Conservation (phyloP, 106 monocot species). For the Dendrobium officinale region DNA sequence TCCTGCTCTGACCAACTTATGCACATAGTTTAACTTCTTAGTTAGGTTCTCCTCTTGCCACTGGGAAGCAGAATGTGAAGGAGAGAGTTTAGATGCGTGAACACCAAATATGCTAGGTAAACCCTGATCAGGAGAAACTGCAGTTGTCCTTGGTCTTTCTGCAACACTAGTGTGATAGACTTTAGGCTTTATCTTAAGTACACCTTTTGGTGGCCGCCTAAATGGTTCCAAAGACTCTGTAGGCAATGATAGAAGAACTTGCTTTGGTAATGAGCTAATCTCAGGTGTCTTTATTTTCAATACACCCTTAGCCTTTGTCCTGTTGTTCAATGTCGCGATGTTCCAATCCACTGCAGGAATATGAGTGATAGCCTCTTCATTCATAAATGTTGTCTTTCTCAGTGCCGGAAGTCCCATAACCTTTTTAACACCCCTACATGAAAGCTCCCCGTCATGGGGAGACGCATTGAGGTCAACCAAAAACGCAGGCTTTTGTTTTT, state of each 20-base stretch:
- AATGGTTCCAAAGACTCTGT: constrained; percentile 16
- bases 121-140: constrained; percentile 12
- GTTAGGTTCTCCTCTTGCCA: constrained; percentile 16
- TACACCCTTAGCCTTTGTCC: constrained; percentile 50
- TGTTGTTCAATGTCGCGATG: constrained; percentile 1
- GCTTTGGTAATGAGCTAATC: constrained; percentile 19
- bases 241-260: constrained; percentile 15
- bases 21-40: constrained; percentile 10
- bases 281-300: constrained; percentile 42
- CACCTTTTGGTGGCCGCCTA: constrained; percentile 56
- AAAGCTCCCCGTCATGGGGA: constrained; percentile 49
- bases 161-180: background rate
- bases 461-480: constrained; percentile 75
- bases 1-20: background rate
- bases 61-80: constrained; percentile 11
- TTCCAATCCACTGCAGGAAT: constrained; percentile 6
- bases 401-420: constrained; percentile 13
- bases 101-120: constrained; percentile 9
- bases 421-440: constrained; percentile 18
- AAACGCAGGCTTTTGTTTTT: constrained; percentile 33
- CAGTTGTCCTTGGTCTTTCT: constrained; percentile 3
- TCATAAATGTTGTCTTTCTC: constrained; percentile 30
- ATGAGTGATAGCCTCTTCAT: constrained; percentile 10
- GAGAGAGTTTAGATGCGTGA: constrained; percentile 18
- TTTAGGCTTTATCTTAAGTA: constrained; percentile 72